These are phyloP conservation scores for Zymoseptoria passerinii DNA, from an alignment of 2,329 filamentous ascomycete species.

Conservation along the genomic window DNA sequence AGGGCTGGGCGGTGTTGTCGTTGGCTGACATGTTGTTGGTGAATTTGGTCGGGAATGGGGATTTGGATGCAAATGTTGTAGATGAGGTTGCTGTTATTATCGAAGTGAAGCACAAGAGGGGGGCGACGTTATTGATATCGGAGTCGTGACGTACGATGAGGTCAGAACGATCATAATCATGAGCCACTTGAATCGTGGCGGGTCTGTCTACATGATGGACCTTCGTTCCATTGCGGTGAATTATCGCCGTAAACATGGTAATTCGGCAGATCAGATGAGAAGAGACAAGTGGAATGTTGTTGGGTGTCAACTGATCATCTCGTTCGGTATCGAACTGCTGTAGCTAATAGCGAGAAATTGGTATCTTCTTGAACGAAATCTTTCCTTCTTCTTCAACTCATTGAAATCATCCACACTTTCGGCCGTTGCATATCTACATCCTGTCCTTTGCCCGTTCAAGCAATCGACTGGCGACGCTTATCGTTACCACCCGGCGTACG, in stretches of 20 bases:
- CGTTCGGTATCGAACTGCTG: background rate
- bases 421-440: background rate
- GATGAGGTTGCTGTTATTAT: background rate
- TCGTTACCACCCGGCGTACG: conserved; percentile 18
- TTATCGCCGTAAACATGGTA: too few relatives aligned
- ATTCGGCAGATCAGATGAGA: too few relatives aligned
- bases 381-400: background rate
- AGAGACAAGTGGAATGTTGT: too few relatives aligned
- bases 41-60: background rate
- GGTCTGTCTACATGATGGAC: background rate
- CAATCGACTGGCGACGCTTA: conserved; percentile 1
- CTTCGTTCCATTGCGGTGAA: too few relatives aligned
- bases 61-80: conserved; percentile 15
- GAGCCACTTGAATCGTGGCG: background rate
- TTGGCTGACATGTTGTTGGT: conserved; percentile 8
- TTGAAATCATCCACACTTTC: background rate
- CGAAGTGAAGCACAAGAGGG: background rate
- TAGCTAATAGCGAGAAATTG: background rate
- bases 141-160: background rate
- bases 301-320: background rate
- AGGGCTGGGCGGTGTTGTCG: conserved; percentile 38
- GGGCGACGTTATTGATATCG: background rate
- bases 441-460: background rate
- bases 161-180: background rate
- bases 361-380: background rate